Conservation (phyloP, 768 basidiomycete genomes). For the Tricholoma furcatifolium region DNA sequence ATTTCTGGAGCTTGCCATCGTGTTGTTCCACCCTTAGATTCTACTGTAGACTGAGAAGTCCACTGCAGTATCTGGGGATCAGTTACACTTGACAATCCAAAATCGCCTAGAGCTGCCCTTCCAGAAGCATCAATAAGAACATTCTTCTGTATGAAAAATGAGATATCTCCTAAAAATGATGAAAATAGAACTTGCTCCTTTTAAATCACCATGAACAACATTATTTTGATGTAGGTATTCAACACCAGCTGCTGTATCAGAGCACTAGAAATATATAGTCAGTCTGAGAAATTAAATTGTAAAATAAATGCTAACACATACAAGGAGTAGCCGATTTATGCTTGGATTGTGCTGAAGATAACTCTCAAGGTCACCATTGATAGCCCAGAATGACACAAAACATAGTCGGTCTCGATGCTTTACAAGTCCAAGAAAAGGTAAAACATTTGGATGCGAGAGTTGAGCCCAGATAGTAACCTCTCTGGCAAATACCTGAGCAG, state of each 20-base stretch:
- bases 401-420: background rate
- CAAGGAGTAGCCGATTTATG: constrained; percentile 3
- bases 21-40: background rate
- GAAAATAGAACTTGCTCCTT: background rate
- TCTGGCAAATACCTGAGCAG: background rate
- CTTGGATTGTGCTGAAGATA: background rate
- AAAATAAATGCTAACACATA: background rate
- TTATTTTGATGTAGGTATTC: constrained; percentile 5
- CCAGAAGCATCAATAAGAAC: constrained; percentile 1
- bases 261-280: too few species aligned
- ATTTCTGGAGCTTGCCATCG: constrained; percentile 6
- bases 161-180: too few species aligned
- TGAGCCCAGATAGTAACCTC: constrained; percentile 1
- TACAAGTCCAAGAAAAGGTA: background rate
- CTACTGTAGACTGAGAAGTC: background rate
- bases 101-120: background rate
- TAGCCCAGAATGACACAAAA: background rate
- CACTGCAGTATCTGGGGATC: background rate
- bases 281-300: background rate
- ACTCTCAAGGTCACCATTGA: background rate
- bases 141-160: too few species aligned
- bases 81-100: background rate
- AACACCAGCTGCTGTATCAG: constrained; percentile 2
- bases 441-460: constrained; percentile 1
- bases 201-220: constrained; percentile 5